A percentile compares a stretch with the other conserved stretches of the same genome.
These are phyloP conservation scores for Populus deltoides DNA, from an alignment of 345 rosid species.

Conservation along the genomic window DNA sequence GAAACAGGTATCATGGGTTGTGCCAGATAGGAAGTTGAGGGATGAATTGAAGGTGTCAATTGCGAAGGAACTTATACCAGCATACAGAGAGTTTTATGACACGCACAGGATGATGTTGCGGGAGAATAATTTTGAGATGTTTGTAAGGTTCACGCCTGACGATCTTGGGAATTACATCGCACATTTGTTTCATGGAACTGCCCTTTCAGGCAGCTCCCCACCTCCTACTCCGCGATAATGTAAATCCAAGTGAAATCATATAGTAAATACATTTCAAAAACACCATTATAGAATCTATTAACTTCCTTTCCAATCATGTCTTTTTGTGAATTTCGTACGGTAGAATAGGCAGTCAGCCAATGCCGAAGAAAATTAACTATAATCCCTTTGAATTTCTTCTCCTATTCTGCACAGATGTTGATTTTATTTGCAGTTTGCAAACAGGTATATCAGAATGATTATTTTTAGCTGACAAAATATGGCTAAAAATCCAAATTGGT, in stretches of 20 bases:
- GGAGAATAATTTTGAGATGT: conserved; percentile 37
- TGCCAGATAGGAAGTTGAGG: conserved; percentile 12
- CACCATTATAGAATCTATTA: neutral
- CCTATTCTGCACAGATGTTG: neutral
- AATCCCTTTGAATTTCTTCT: neutral
- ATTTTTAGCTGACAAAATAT: neutral
- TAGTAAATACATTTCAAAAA: neutral
- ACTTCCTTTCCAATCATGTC: neutral
- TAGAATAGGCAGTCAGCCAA: neutral
- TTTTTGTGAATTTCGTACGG: neutral
- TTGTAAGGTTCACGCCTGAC: conserved; percentile 51
- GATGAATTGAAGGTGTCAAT: conserved; percentile 27
- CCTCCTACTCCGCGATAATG: conserved; percentile 10
- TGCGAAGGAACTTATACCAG: conserved; percentile 16
- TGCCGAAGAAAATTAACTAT: neutral
- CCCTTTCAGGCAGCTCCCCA: conserved; percentile 28
- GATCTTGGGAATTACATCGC: conserved; percentile 67
- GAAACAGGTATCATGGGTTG: conserved; percentile 23
- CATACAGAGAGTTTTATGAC: conserved; percentile 17
- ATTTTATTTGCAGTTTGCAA: neutral
- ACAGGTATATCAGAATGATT: neutral
- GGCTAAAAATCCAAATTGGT: neutral
- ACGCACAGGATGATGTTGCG: conserved; percentile 15
- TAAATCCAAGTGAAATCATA: neutral
- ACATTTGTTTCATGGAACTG: conserved; percentile 59